These are phyloP conservation scores for Effrenium voratum DNA, from an alignment of 73 alveolate species.

Conservation along the genomic window DNA sequence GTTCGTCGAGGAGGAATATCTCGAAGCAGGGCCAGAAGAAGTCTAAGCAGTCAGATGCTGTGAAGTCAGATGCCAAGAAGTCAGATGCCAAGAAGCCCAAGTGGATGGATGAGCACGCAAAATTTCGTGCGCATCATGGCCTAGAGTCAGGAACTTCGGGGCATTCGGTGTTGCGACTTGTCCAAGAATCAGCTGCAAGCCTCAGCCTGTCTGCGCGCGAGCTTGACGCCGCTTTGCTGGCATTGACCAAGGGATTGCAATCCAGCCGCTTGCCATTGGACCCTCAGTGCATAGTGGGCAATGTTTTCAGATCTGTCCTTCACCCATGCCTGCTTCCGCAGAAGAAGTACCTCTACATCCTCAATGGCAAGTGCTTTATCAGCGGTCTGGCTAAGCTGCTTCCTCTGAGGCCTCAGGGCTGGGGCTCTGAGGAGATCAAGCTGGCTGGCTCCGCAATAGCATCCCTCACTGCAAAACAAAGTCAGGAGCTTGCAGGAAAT, in stretches of 20 bases:
- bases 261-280: neutral
- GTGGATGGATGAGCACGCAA: neutral
- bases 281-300: neutral
- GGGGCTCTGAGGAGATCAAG: neutral
- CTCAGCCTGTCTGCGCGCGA: neutral
- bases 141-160: neutral
- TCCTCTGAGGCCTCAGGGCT: neutral
- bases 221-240: neutral
- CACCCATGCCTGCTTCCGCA: slow-evolving; percentile 25
- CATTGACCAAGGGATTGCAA: neutral
- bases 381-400: neutral
- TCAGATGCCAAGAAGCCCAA: neutral
- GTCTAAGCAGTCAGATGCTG: neutral
- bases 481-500: neutral
- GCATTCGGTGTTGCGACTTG: neutral
- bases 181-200: neutral
- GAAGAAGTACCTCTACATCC: neutral
- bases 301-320: neutral
- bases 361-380: neutral
- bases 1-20: too few relatives aligned
- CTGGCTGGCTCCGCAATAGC: neutral
- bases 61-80: neutral
- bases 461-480: neutral
- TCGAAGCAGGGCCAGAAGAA: neutral
- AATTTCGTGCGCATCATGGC: neutral